phyloP scores from a whole-genome alignment of 2,329 filamentous ascomycete genomes.

The Nannizziopsis arthrosporioides region DNA sequence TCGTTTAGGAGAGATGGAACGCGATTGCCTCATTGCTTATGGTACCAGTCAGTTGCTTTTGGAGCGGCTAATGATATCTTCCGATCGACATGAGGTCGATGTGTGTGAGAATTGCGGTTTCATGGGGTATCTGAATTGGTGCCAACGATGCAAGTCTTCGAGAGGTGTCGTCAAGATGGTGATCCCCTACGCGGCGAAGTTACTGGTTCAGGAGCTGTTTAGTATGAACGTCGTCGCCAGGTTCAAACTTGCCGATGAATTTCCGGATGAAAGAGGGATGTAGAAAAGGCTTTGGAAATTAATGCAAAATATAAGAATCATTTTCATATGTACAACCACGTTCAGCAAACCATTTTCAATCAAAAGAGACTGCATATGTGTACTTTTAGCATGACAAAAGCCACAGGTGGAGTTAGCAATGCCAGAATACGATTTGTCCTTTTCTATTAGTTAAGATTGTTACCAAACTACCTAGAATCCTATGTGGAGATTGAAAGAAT shows the following conservation, averaged over 20 bases:
- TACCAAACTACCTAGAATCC: neutral
- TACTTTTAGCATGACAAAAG: neutral
- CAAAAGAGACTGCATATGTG: too few species aligned
- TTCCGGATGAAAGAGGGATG: conserved; percentile 46
- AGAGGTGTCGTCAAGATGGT: conserved; percentile 81
- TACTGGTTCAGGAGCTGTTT: conserved; percentile 88
- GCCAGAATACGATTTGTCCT: too few species aligned
- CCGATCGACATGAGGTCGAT: conserved; percentile 81
- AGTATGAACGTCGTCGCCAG: conserved; percentile 98
- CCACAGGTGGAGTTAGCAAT: too few species aligned
- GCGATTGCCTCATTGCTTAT: conserved; percentile 94
- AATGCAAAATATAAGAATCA: neutral
- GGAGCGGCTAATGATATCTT: conserved; percentile 88
- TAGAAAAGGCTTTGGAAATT: conserved; percentile 12
- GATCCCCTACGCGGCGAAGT: conserved; percentile 93
- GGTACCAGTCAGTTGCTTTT: conserved; percentile 84
- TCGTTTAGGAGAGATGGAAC: conserved; percentile 94
- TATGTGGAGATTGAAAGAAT: too few species aligned
- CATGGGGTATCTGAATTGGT: conserved; percentile 92
- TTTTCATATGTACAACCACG: neutral
- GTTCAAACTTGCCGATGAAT: conserved; percentile 85
- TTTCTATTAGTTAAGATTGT: too few species aligned
- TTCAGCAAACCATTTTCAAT: neutral
- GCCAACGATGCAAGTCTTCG: conserved; percentile 79
- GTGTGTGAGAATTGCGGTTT: conserved; percentile 89